phyloP scores from a whole-genome alignment of 1,284 basidiomycete genomes.

The Ustilago sp. region DNA sequence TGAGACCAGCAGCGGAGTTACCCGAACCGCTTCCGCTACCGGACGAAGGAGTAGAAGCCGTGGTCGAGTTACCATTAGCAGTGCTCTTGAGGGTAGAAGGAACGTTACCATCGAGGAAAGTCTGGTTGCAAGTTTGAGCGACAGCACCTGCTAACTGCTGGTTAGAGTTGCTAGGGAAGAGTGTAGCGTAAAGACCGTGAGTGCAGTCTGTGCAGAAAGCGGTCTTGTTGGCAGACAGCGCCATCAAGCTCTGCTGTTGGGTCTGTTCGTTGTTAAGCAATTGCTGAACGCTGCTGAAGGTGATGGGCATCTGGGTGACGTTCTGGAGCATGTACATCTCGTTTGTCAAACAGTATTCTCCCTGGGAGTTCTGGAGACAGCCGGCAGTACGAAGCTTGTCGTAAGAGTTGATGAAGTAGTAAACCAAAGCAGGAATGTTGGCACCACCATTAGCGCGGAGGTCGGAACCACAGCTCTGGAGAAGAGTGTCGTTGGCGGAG shows the following conservation, averaged over 20 bases:
- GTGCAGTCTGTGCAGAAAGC: conserved; percentile 52
- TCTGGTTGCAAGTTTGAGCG: conserved; percentile 24
- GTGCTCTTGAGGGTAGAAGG: conserved; percentile 36
- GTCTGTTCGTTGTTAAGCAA: conserved; percentile 19
- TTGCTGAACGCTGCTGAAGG: conserved; percentile 19
- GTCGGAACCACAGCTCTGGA: conserved; percentile 35
- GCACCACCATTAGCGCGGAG: conserved; percentile 13
- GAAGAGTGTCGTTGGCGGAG: conserved; percentile 35
- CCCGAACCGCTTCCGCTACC: conserved; percentile 7
- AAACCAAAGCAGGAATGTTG: conserved; percentile 37
- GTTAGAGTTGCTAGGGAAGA: conserved; percentile 36
- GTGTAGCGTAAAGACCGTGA: conserved; percentile 33
- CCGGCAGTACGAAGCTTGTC: conserved; percentile 27
- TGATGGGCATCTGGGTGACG: conserved; percentile 21
- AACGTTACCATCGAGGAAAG: conserved; percentile 36
- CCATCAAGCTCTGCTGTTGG: conserved; percentile 24
- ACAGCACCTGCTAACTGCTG: conserved; percentile 22
- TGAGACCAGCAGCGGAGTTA: conserved; percentile 10
- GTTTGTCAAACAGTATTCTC: conserved; percentile 23
- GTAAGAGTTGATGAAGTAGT: conserved; percentile 46
- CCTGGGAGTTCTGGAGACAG: conserved; percentile 25
- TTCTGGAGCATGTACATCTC: conserved; percentile 42
- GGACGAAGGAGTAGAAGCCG: not conserved
- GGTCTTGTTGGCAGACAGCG: conserved; percentile 32
- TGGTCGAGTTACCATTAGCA: conserved; percentile 36